Conservation (phyloP, 2,329 filamentous ascomycete genomes). For the Exophiala dermatitidis region DNA sequence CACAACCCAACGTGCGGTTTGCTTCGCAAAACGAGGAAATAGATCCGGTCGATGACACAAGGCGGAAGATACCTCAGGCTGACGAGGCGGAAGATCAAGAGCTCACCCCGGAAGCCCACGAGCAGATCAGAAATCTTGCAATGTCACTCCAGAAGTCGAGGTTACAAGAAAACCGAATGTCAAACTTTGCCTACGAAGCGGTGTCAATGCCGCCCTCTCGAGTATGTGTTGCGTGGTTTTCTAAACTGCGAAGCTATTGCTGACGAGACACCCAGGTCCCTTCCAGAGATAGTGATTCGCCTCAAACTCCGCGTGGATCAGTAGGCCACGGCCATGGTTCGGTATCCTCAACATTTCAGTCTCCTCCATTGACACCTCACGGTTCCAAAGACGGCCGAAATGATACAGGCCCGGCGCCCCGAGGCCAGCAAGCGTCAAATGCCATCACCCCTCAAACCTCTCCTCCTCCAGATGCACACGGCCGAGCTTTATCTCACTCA, state of each 20-base stretch:
- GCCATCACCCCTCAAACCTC: slow-evolving; percentile 50
- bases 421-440: slow-evolving; percentile 30
- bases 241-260: slow-evolving; percentile 4
- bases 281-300: slow-evolving; percentile 54
- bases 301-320: slow-evolving; percentile 50
- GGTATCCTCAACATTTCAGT: slow-evolving; percentile 68
- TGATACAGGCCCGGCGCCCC: slow-evolving; percentile 30
- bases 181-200: slow-evolving; percentile 82
- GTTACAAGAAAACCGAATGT: slow-evolving; percentile 74
- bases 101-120: slow-evolving; percentile 41
- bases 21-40: slow-evolving; percentile 66
- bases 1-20: slow-evolving; percentile 58
- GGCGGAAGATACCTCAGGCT: slow-evolving; percentile 7
- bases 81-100: slow-evolving; percentile 27
- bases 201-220: slow-evolving; percentile 66
- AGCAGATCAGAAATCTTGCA: slow-evolving; percentile 65
- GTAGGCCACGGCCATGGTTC: slow-evolving; percentile 50
- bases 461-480: slow-evolving; percentile 40
- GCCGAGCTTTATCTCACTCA: slow-evolving; percentile 29
- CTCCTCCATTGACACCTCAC: slow-evolving; percentile 81
- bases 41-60: slow-evolving; percentile 37
- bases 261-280: slow-evolving; percentile 21
- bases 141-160: slow-evolving; percentile 64
- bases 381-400: slow-evolving; percentile 55
- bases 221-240: slow-evolving; percentile 31